A percentile compares a stretch with the other conserved stretches of the same genome.
These are phyloP conservation scores for Alternaria arbusti DNA, from an alignment of 2,329 filamentous ascomycete genomes.

Conservation along the genomic window DNA sequence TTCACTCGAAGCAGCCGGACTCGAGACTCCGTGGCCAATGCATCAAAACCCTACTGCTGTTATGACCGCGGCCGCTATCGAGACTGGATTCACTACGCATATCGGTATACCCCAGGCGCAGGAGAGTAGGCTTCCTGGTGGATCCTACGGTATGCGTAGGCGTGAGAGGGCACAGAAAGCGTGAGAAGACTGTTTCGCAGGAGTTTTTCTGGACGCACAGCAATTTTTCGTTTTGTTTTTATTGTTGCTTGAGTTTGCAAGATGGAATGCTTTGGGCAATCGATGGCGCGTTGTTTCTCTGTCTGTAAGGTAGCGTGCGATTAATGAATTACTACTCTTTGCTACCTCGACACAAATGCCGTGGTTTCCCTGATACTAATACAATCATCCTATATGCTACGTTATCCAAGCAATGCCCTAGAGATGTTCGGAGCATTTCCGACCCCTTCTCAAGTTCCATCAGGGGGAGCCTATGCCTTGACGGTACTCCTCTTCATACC, in stretches of 20 bases:
- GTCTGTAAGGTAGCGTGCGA: neutral
- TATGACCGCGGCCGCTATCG: neutral
- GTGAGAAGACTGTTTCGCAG: neutral
- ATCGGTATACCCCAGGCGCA: neutral
- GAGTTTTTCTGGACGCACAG: neutral
- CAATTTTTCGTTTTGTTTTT: neutral
- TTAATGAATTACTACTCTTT: conserved; percentile 4
- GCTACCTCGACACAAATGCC: neutral
- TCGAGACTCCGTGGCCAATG: neutral
- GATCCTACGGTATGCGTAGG: neutral
- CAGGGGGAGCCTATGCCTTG: conserved; percentile 45
- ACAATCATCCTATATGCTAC: conserved; percentile 1
- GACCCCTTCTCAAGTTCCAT: neutral
- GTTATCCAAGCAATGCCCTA: neutral
- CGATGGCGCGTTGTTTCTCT: neutral
- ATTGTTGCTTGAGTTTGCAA: neutral
- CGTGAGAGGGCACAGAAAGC: neutral
- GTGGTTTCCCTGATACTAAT: neutral
- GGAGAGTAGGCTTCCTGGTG: neutral
- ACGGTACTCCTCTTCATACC: conserved; percentile 68
- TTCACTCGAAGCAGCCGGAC: neutral
- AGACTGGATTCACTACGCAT: neutral
- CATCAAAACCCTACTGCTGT: neutral
- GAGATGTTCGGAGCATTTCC: too few species aligned
- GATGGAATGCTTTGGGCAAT: neutral